Percentiles rank a stretch among this genome's conserved stretches.
These are phyloP conservation scores for Cucurbita pepo DNA, from an alignment of 306 rosid genomes.

Conservation along the genomic window DNA sequence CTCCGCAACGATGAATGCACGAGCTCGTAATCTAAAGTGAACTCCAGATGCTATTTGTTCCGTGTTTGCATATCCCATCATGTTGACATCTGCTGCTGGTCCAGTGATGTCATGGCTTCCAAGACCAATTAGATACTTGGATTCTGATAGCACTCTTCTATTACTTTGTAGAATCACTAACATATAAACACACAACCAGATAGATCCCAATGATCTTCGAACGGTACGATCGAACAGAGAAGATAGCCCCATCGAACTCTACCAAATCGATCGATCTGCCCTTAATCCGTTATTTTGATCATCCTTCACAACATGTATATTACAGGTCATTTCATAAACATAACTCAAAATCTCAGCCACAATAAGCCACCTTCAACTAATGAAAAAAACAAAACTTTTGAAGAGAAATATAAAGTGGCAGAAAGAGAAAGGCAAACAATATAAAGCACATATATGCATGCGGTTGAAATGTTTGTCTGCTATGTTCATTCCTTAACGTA, in stretches of 20 bases:
- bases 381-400: not conserved
- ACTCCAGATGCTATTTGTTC: conserved; percentile 68
- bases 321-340: not conserved
- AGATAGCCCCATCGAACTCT: conserved; percentile 19
- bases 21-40: conserved; percentile 73
- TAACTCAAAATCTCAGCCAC: not conserved
- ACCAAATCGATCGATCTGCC: not conserved
- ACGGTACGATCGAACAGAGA: not conserved
- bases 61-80: conserved; percentile 83
- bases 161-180: conserved; percentile 2
- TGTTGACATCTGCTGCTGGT: conserved; percentile 89
- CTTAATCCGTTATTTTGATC: conserved; percentile 5
- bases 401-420: not conserved
- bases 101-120: conserved; percentile 97
- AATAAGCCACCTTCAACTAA: not conserved
- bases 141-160: conserved; percentile 15
- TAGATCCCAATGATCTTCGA: conserved; percentile 4
- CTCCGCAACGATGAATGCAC: conserved; percentile 64
- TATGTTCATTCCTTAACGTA: not conserved
- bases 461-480: not conserved
- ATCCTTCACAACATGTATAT: conserved; percentile 7
- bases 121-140: conserved; percentile 64
- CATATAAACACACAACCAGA: conserved; percentile 15
- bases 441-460: not conserved
- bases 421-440: not conserved